Percentiles rank a stretch among this genome's conserved stretches.
Evolutionary conservation across 1,284 basidiomycete genomes (phyloP).

Genomic region (Ganoderma sinense): DNA sequence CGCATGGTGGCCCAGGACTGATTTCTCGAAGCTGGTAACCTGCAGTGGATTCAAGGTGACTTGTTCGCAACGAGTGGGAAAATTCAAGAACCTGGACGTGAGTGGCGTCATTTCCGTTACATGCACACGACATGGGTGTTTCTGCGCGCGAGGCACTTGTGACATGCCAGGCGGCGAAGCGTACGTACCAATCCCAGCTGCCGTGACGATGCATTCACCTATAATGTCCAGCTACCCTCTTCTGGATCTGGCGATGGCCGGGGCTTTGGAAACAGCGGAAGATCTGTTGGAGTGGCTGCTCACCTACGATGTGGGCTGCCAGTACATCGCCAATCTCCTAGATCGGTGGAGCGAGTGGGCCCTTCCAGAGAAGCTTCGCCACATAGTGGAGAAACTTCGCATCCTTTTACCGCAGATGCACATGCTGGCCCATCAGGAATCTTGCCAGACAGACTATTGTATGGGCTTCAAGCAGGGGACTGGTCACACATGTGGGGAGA

Average conservation of each 20-base stretch:
- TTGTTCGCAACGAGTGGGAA: not conserved
- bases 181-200: not conserved
- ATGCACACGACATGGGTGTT: not conserved
- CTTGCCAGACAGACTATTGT: not conserved
- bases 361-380: not conserved
- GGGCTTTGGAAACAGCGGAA: not conserved
- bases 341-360: not conserved
- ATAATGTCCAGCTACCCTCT: too few relatives aligned
- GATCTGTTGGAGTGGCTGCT: not conserved
- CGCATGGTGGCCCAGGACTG: too few relatives aligned
- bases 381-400: not conserved
- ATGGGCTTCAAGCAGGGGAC: not conserved
- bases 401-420: not conserved
- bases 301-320: not conserved
- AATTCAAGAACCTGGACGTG: not conserved
- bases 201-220: too few relatives aligned
- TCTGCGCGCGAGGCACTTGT: not conserved
- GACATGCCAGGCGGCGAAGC: not conserved
- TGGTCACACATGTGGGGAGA: not conserved
- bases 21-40: not conserved
- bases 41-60: not conserved
- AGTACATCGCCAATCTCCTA: not conserved
- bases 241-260: not conserved
- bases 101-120: too few relatives aligned
- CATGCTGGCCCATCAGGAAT: not conserved